Evolutionary conservation across 139 green algal genomes (phyloP).

Genomic region (Picochlorum sp.): DNA sequence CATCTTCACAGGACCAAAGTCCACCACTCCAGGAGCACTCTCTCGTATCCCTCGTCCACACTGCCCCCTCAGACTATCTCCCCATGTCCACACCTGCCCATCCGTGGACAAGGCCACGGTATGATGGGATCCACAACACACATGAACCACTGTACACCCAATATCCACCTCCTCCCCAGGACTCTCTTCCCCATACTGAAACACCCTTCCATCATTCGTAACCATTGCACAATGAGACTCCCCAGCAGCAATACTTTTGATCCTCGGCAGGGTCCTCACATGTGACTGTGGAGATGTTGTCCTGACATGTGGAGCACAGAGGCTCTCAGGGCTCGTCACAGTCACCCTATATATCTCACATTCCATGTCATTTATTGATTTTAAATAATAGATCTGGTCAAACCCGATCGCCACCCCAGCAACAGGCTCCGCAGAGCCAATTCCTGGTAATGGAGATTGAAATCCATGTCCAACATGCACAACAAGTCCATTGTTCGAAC

Average conservation of each 20-base stretch:
- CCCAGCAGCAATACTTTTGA: slow-evolving; percentile 10
- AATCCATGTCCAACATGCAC: no score
- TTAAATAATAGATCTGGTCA: no score
- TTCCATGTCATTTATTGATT: no score
- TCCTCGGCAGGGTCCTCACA: no score
- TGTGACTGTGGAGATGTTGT: no score
- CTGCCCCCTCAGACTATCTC: slow-evolving; percentile 38
- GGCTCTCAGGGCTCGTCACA: no score
- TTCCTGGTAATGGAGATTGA: no score
- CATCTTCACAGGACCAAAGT: slow-evolving; percentile 24
- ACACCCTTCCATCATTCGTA: slow-evolving; percentile 13
- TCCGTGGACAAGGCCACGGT: slow-evolving; percentile 55
- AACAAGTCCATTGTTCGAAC: no score
- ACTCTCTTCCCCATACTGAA: neutral
- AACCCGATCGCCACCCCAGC: no score
- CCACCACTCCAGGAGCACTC: slow-evolving; percentile 8
- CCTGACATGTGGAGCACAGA: no score
- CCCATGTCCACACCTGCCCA: slow-evolving; percentile 40
- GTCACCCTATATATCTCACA: no score
- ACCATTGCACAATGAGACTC: slow-evolving; percentile 21
- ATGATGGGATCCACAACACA: slow-evolving; percentile 74
- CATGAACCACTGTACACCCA: slow-evolving; percentile 25
- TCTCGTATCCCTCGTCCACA: slow-evolving; percentile 7
- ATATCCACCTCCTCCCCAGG: slow-evolving; percentile 6
- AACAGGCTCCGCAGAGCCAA: no score